phyloP scores from a whole-genome alignment of 257 asterid genomes.

The Solanum pennellii region DNA sequence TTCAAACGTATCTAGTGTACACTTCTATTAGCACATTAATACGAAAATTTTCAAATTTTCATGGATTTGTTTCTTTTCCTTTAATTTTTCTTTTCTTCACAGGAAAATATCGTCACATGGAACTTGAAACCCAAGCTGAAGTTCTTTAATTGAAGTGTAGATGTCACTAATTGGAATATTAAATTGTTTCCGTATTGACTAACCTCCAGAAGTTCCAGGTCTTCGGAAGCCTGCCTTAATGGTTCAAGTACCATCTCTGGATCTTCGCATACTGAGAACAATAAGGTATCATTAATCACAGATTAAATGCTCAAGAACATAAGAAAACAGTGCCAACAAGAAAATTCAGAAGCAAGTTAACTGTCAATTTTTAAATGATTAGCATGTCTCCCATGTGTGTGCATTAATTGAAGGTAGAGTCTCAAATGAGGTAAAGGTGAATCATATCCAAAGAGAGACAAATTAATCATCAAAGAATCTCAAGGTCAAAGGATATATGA shows the following conservation, averaged over 20 bases:
- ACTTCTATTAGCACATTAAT: neutral
- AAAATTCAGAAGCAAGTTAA: neutral
- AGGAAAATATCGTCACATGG: neutral
- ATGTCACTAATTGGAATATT: neutral
- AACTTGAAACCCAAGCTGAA: neutral
- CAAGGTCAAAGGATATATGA: neutral
- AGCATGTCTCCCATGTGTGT: neutral
- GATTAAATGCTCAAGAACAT: neutral
- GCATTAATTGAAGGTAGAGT: neutral
- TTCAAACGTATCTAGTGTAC: neutral
- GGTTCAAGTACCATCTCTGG: conserved; percentile 69
- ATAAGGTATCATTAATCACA: neutral
- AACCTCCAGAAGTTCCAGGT: conserved; percentile 82
- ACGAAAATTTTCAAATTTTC: neutral
- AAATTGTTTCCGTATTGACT: conserved; percentile 1
- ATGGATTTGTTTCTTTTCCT: neutral
- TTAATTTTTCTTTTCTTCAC: neutral
- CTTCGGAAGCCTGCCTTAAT: conserved; percentile 77
- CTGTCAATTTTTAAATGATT: neutral
- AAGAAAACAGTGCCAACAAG: neutral
- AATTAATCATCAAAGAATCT: neutral
- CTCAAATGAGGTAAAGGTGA: neutral
- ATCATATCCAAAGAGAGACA: neutral
- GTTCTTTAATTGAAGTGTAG: neutral
- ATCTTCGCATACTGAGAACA: conserved; percentile 47